phyloP scores from a whole-genome alignment of 306 rosid species.

The Cajanus cajan region DNA sequence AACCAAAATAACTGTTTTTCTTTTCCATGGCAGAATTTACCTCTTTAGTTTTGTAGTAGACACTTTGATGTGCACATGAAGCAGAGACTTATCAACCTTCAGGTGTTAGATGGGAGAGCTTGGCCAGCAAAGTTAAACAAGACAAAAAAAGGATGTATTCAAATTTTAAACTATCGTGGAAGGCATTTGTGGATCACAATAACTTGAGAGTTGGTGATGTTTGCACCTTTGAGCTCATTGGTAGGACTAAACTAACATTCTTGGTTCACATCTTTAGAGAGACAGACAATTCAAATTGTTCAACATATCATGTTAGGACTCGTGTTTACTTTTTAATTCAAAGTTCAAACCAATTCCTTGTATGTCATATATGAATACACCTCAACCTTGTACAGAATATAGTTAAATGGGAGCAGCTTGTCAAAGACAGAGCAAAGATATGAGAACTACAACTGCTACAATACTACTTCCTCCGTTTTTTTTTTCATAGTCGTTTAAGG shows the following conservation, averaged over 20 bases:
- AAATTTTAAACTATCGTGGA: slow-evolving; percentile 31
- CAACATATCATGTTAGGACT: not conserved
- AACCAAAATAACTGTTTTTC: not conserved
- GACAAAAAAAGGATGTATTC: too few relatives aligned
- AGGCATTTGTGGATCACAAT: slow-evolving; percentile 27
- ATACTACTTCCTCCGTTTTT: too few relatives aligned
- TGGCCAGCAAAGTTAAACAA: not conserved
- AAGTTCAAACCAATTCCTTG: not conserved
- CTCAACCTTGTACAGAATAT: not conserved
- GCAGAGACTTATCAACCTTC: not conserved
- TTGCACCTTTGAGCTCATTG: slow-evolving; percentile 33
- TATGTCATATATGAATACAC: not conserved
- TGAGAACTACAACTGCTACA: not conserved
- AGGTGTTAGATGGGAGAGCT: not conserved
- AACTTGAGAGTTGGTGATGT: slow-evolving; percentile 17
- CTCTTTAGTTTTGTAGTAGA: not conserved
- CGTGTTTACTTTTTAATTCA: not conserved
- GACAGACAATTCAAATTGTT: not conserved
- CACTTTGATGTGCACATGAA: not conserved
- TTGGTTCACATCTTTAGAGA: slow-evolving; percentile 12
- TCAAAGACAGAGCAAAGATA: not conserved
- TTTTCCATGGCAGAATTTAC: not conserved
- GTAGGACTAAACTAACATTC: not conserved
- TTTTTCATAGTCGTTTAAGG: too few relatives aligned
- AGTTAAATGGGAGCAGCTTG: not conserved